phyloP scores from a whole-genome alignment of 805 yeast species.

The Yamadazyma takamatsuzukensis region DNA sequence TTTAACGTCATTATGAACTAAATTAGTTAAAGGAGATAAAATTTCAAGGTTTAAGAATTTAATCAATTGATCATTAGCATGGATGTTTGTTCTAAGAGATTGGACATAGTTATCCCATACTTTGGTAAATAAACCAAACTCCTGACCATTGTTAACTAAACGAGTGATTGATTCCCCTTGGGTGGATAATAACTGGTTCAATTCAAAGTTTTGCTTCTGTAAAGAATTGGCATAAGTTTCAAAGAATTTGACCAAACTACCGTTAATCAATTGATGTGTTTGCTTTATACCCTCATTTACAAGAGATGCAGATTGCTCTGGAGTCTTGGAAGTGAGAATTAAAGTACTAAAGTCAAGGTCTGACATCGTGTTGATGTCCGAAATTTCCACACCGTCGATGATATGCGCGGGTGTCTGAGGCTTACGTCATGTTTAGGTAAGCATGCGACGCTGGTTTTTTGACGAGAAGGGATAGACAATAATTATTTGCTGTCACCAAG shows the following conservation, averaged over 20 bases:
- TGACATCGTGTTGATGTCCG: too few species aligned
- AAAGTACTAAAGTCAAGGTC: slow-evolving; percentile 22
- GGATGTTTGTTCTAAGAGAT: slow-evolving; percentile 45
- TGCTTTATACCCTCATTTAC: slow-evolving; percentile 32
- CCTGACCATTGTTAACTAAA: slow-evolving; percentile 18
- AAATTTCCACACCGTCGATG: too few species aligned
- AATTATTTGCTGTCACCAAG: too few species aligned
- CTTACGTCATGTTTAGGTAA: too few species aligned
- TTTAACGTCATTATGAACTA: slow-evolving; percentile 49
- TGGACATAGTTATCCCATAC: slow-evolving; percentile 9
- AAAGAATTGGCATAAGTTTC: slow-evolving; percentile 16
- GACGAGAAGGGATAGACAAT: too few species aligned
- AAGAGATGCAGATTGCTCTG: slow-evolving; percentile 37
- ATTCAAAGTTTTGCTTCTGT: slow-evolving; percentile 45
- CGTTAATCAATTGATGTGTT: slow-evolving; percentile 25
- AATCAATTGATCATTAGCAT: slow-evolving; percentile 47
- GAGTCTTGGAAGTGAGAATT: slow-evolving; percentile 39
- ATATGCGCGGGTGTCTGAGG: too few species aligned
- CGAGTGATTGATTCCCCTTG: slow-evolving; percentile 3
- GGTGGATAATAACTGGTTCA: slow-evolving; percentile 52
- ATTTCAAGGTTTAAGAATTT: slow-evolving; percentile 50
- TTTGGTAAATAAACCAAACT: slow-evolving; percentile 36
- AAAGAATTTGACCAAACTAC: slow-evolving; percentile 33
- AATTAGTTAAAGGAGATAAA: slow-evolving; percentile 50
- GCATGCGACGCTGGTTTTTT: too few species aligned